Conservation (phyloP, 1,284 basidiomycete genomes). For the Termitomyces sp. region DNA sequence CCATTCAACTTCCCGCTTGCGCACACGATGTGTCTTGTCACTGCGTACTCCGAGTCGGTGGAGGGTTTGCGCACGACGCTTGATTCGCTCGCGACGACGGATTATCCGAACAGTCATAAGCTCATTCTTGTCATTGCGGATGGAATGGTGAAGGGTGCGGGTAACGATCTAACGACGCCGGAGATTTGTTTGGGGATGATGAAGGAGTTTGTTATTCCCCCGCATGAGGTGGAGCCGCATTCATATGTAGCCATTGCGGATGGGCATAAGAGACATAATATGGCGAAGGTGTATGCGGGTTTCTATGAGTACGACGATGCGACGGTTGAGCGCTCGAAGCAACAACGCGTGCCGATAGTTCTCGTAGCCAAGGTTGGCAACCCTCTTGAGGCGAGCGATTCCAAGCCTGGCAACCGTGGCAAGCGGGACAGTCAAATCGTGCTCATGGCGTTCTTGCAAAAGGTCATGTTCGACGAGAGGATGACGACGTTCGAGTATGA, state of each 20-base stretch:
- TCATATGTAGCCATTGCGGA: slow-evolving; percentile 99
- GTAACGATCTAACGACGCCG: slow-evolving; percentile 84
- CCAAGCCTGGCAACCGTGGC: slow-evolving; percentile 97
- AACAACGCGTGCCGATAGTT: slow-evolving; percentile 94
- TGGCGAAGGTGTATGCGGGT: slow-evolving; percentile 98
- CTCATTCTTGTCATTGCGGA: slow-evolving; percentile 94
- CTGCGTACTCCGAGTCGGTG: slow-evolving; percentile 96
- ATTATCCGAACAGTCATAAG: slow-evolving; percentile 99
- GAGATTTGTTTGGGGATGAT: slow-evolving; percentile 97
- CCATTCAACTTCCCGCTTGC: slow-evolving; percentile 96
- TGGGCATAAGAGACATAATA: slow-evolving; percentile 98
- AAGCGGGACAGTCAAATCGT: slow-evolving; percentile 99
- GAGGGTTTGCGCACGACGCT: slow-evolving; percentile 96
- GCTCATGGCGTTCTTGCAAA: slow-evolving; percentile 96
- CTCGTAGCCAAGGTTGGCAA: slow-evolving; percentile 95
- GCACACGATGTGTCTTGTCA: slow-evolving; percentile 94
- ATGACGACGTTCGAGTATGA: slow-evolving; percentile 99
- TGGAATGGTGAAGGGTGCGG: slow-evolving; percentile 96
- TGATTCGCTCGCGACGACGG: slow-evolving; percentile 96
- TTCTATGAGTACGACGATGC: slow-evolving; percentile 96
- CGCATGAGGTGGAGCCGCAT: slow-evolving; percentile 86
- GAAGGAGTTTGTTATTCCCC: slow-evolving; percentile 87
- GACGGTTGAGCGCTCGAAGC: slow-evolving; percentile 89
- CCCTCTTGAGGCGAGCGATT: slow-evolving; percentile 79
- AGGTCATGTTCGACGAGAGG: slow-evolving; percentile 98